These are phyloP conservation scores for Exutisphaerella laricina DNA, from an alignment of 2,329 filamentous ascomycete species.

Conservation along the genomic window DNA sequence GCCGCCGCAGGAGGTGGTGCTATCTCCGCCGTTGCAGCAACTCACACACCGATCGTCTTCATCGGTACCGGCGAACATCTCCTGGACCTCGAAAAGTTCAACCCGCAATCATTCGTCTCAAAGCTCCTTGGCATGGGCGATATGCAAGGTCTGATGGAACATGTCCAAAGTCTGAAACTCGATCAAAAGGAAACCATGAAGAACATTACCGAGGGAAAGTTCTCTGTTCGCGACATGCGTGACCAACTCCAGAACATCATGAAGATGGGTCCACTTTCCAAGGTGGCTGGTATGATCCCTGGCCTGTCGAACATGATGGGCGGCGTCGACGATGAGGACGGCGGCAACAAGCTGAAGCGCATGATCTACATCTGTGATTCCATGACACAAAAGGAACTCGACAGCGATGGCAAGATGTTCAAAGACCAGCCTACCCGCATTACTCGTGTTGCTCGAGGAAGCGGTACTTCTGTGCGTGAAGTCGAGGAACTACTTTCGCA, in stretches of 20 bases:
- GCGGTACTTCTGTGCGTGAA: slow-evolving; percentile 83
- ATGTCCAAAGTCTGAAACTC: slow-evolving; percentile 90
- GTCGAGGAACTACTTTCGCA: slow-evolving; percentile 97
- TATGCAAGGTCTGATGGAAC: slow-evolving; percentile 89
- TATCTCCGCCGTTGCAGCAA: slow-evolving; percentile 94
- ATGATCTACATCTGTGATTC: slow-evolving; percentile 99
- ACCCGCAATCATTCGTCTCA: slow-evolving; percentile 85
- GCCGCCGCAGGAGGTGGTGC: slow-evolving; percentile 93
- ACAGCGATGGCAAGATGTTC: slow-evolving; percentile 91
- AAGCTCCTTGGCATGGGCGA: slow-evolving; percentile 97
- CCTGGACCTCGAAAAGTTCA: slow-evolving; percentile 88
- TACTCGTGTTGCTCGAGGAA: slow-evolving; percentile 84
- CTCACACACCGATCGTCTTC: slow-evolving; percentile 94
- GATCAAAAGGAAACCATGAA: slow-evolving; percentile 99
- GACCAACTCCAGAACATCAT: slow-evolving; percentile 97
- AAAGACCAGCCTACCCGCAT: slow-evolving; percentile 88
- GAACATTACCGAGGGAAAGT: slow-evolving; percentile 94
- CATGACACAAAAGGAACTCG: slow-evolving; percentile 94
- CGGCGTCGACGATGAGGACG: slow-evolving; percentile 95
- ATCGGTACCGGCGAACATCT: slow-evolving; percentile 97
- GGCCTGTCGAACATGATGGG: slow-evolving; percentile 91
- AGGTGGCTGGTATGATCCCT: slow-evolving; percentile 98
- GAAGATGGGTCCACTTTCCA: slow-evolving; percentile 98
- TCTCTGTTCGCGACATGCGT: slow-evolving; percentile 86
- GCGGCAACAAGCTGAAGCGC: slow-evolving; percentile 83